A percentile compares a stretch with the other conserved stretches of the same genome.
Conservation (phyloP, 148 eudicot genomes). For the Gaultheria prostrata region DNA sequence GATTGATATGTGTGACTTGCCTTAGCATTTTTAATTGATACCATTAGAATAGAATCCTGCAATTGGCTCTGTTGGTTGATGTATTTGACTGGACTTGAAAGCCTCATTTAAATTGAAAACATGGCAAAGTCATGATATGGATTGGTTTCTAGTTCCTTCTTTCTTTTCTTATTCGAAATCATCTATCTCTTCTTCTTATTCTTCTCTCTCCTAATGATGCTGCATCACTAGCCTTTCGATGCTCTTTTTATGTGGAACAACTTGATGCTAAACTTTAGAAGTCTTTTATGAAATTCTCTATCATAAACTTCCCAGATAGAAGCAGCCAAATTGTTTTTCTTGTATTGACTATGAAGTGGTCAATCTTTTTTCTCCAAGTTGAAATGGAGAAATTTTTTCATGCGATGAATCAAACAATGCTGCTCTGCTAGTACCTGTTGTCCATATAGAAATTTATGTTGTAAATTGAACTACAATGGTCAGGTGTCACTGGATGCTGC, state of each 20-base stretch:
- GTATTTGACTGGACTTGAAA: too few relatives aligned
- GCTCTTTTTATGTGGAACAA: not conserved
- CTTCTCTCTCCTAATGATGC: not conserved
- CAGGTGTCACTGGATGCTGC: constrained; percentile 94
- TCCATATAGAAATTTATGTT: not conserved
- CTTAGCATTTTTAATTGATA: too few relatives aligned
- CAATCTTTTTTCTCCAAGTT: not conserved
- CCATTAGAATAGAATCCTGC: too few relatives aligned
- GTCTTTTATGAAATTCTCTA: not conserved
- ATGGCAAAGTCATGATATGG: too few relatives aligned
- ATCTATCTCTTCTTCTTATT: not conserved
- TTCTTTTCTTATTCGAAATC: not conserved
- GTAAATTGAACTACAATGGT: constrained; percentile 10
- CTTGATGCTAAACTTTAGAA: not conserved
- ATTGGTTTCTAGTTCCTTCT: not conserved
- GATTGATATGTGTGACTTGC: too few relatives aligned
- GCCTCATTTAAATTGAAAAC: too few relatives aligned
- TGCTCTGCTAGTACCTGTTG: not conserved
- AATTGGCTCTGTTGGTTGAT: too few relatives aligned
- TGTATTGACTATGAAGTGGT: not conserved
- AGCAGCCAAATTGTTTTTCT: not conserved
- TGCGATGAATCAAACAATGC: not conserved
- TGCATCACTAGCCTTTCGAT: not conserved
- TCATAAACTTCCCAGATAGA: not conserved
- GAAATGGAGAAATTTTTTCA: not conserved